A percentile compares a stretch with the other conserved stretches of the same genome.
Conservation (phyloP, 2,329 filamentous ascomycete species). For the Ceratocystiopsis sp. region DNA sequence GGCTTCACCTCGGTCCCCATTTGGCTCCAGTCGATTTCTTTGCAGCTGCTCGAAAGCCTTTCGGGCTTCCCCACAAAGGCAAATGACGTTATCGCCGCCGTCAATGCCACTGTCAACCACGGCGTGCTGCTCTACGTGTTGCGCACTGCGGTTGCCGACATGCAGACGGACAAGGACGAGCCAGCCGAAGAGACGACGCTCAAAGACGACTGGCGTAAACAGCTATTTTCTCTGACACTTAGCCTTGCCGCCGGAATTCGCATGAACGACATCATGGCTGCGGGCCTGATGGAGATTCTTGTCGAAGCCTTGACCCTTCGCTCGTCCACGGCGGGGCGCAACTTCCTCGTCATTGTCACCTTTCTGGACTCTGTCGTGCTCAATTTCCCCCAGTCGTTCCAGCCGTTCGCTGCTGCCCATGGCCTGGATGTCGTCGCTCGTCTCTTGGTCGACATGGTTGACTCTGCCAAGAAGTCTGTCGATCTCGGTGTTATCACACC, state of each 20-base stretch:
- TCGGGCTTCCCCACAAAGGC: slow-evolving; percentile 61
- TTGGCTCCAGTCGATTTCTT: slow-evolving; percentile 64
- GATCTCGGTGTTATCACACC: slow-evolving; percentile 55
- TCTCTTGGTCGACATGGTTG: slow-evolving; percentile 64
- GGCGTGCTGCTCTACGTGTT: slow-evolving; percentile 88
- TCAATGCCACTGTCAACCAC: slow-evolving; percentile 92
- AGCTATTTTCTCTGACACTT: slow-evolving; percentile 73
- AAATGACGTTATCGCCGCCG: slow-evolving; percentile 69
- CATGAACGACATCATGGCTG: slow-evolving; percentile 69
- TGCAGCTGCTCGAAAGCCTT: slow-evolving; percentile 72
- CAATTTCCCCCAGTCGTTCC: slow-evolving; percentile 68
- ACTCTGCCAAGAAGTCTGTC: slow-evolving; percentile 49
- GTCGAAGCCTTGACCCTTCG: slow-evolving; percentile 76
- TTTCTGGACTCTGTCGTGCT: slow-evolving; percentile 85
- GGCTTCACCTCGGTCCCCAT: slow-evolving; percentile 44
- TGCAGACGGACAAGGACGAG: slow-evolving; percentile 43
- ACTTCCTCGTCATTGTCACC: slow-evolving; percentile 66
- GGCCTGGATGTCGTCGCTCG: slow-evolving; percentile 86
- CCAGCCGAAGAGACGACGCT: slow-evolving; percentile 44
- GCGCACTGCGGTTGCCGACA: slow-evolving; percentile 72
- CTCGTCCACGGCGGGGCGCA: slow-evolving; percentile 64
- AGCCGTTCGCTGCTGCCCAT: slow-evolving; percentile 61
- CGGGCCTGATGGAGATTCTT: slow-evolving; percentile 76
- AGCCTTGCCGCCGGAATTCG: slow-evolving; percentile 60
- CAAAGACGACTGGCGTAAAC: slow-evolving; percentile 76